Evolutionary conservation across 257 asterid species (phyloP).

Genomic region (Jacaranda mimosifolia): DNA sequence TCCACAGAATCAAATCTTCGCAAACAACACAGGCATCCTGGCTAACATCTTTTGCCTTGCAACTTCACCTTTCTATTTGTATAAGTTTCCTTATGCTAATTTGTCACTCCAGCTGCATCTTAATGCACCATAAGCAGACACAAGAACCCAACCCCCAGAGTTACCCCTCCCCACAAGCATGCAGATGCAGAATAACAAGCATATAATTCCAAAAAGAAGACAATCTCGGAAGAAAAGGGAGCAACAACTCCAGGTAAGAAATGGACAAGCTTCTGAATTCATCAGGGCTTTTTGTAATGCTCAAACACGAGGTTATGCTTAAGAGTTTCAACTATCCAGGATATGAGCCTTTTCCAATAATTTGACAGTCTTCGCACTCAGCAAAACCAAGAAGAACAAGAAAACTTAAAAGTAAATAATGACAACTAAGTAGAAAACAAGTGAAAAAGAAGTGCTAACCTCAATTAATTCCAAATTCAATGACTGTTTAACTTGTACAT

Average conservation of each 20-base stretch:
- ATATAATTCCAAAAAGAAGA: background rate
- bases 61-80: conserved; percentile 8
- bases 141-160: background rate
- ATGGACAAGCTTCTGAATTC: background rate
- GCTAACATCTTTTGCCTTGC: conserved; percentile 16
- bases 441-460: conserved; percentile 5
- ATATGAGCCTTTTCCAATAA: conserved; percentile 28
- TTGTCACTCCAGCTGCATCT: background rate
- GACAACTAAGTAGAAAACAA: conserved; percentile 15
- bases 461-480: conserved; percentile 20
- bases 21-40: conserved; percentile 9
- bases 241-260: conserved; percentile 24
- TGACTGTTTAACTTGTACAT: conserved; percentile 32
- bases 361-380: conserved; percentile 18
- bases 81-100: background rate
- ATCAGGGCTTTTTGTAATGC: conserved; percentile 9
- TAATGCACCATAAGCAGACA: background rate
- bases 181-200: background rate
- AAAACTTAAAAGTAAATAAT: background rate
- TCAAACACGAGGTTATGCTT: conserved; percentile 1
- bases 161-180: background rate
- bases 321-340: conserved; percentile 25
- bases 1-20: background rate
- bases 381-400: conserved; percentile 15
- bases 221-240: background rate